phyloP scores from a whole-genome alignment of 140 eudicot species.

The Stevia rebaudiana region DNA sequence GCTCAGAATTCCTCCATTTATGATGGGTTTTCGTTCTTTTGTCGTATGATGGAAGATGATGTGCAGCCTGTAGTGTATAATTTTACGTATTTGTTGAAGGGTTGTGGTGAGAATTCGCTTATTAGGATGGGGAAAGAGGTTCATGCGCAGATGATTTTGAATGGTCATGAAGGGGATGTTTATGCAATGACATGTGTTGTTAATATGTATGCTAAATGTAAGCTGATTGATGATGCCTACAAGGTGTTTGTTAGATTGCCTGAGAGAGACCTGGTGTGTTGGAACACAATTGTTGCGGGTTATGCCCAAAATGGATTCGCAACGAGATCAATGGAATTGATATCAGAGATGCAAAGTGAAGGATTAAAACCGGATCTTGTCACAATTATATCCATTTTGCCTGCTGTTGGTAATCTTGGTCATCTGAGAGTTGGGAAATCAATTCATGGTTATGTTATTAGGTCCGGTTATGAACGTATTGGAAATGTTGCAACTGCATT shows the following conservation, averaged over 20 bases:
- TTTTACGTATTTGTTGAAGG: slow-evolving; percentile 61
- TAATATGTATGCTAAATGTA: slow-evolving; percentile 75
- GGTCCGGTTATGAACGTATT: slow-evolving; percentile 43
- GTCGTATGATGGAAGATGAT: slow-evolving; percentile 51
- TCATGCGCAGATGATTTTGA: slow-evolving; percentile 58
- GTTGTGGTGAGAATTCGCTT: slow-evolving; percentile 54
- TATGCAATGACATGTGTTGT: slow-evolving; percentile 74
- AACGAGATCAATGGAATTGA: slow-evolving; percentile 50
- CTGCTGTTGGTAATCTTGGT: slow-evolving; percentile 57
- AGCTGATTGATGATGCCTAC: slow-evolving; percentile 52
- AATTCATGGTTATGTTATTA: slow-evolving; percentile 61
- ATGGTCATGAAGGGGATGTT: slow-evolving; percentile 50
- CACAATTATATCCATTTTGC: slow-evolving; percentile 61
- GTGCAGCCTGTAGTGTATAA: slow-evolving; percentile 65
- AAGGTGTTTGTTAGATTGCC: slow-evolving; percentile 87
- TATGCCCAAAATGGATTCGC: slow-evolving; percentile 70
- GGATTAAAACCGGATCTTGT: slow-evolving; percentile 53
- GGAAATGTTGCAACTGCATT: slow-evolving; percentile 64
- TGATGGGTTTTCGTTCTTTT: slow-evolving; percentile 45
- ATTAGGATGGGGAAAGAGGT: slow-evolving; percentile 52
- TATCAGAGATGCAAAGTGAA: slow-evolving; percentile 42
- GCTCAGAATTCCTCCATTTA: slow-evolving; percentile 32
- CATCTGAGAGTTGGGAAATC: slow-evolving; percentile 44
- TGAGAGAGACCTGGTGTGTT: slow-evolving; percentile 68
- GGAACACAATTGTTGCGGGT: slow-evolving; percentile 81